phyloP scores from a whole-genome alignment of 2,329 filamentous ascomycete species.

The Clonostachys sp. region DNA sequence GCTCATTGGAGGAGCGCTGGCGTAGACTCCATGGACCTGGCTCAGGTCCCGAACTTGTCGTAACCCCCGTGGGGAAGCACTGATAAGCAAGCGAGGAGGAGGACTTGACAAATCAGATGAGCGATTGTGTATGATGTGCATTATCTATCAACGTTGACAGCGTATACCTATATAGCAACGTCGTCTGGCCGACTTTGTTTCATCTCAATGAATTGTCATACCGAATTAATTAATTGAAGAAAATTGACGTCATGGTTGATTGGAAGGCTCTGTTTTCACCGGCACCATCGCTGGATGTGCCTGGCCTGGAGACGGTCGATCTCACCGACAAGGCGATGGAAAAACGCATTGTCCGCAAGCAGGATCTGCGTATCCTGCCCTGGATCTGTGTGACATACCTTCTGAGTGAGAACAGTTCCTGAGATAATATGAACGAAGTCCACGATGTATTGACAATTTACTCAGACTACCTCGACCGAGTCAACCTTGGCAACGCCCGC shows the following conservation, averaged over 20 bases:
- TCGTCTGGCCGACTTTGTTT: too few relatives aligned
- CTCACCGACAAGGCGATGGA: constrained; percentile 25
- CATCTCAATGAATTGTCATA: too few relatives aligned
- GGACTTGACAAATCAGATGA: too few relatives aligned
- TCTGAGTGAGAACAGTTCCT: constrained; percentile 11
- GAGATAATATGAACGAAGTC: background rate
- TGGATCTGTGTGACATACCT: constrained; percentile 24
- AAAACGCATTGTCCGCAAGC: constrained; percentile 21
- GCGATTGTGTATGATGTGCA: too few relatives aligned
- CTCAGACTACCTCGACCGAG: constrained; percentile 18
- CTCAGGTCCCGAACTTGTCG: too few relatives aligned
- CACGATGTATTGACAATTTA: background rate
- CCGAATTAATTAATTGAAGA: too few relatives aligned
- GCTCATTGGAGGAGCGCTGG: too few relatives aligned
- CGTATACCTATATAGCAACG: too few relatives aligned
- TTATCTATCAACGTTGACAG: too few relatives aligned
- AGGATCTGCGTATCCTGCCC: constrained; percentile 22
- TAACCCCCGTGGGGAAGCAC: too few relatives aligned
- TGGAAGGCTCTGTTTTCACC: constrained; percentile 11
- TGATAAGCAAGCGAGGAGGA: too few relatives aligned
- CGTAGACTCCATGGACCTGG: too few relatives aligned
- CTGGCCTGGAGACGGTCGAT: constrained; percentile 23
- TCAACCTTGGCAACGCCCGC: constrained; percentile 24
- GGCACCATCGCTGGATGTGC: constrained; percentile 22
- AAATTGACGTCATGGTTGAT: constrained; percentile 5